Evolutionary conservation across 306 rosid genomes (phyloP), one percentile per base, ranked within the genome.

Genomic region (Vigna mungo): DNA sequence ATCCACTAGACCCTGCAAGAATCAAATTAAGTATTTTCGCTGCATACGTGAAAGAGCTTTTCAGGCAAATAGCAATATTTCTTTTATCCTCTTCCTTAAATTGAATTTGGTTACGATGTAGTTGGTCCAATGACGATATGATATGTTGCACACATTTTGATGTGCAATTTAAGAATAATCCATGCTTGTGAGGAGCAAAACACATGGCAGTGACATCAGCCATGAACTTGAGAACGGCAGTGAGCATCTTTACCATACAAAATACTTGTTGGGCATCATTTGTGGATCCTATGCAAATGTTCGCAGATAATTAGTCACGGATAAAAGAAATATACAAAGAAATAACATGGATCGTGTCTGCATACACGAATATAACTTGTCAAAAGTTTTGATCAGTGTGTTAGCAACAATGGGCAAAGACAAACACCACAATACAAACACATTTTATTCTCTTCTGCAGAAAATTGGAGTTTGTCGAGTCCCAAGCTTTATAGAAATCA

Each of bases 21-120:
- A 85, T 60, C 81, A 83, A 76, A 79, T 72, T 84, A 55, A 93
- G 83, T 62, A 90, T 75, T 85, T 94, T 94, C 61, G 92, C 89
- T 59, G 91, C 93, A 82, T 94, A 92, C 77, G 91, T 92, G 82
- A 84, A 86, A 60, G 87, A 89, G 84, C 92, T 89, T 87, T 89
- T 92, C 81, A 94, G 73, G 81, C 95, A 90, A 0, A 76, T 23
- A 15, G 88, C 20, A 62, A 72, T 59, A 63, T 88, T 86, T 76
- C 85, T 89, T 82, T 76, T 72, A 75, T 87, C 87, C 21, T 77
- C 90, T 60, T 91, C 98, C 76, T 84, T 79, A 23, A 88, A 72
- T 72, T 80, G 86, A 85, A 81, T 73, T 60, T 60, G 81, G 53
- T 74, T 79, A 7, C 23, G 54, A 65, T 67, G 27, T 4, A 88